Conservation (phyloP, 2,329 filamentous ascomycete genomes). For the Plenodomus biglobosus region DNA sequence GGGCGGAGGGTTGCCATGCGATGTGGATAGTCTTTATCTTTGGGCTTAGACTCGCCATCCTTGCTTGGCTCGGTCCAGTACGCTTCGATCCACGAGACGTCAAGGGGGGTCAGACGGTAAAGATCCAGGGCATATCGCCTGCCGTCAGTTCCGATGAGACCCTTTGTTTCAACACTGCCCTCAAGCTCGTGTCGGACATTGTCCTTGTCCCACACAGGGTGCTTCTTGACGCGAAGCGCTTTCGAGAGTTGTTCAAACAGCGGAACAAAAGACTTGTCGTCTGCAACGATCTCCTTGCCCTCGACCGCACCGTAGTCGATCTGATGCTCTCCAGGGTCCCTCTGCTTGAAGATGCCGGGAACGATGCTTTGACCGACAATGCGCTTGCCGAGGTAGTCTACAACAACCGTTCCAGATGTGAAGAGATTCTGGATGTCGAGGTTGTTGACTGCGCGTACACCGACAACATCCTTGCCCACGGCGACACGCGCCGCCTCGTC, state of each 20-base stretch:
- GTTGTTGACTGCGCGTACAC: conserved; percentile 94
- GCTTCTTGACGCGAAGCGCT: conserved; percentile 86
- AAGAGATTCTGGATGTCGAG: conserved; percentile 93
- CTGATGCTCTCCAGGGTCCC: conserved; percentile 95
- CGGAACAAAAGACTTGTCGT: conserved; percentile 80
- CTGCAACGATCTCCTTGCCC: conserved; percentile 91
- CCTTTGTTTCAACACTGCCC: conserved; percentile 96
- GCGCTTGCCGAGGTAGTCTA: conserved; percentile 95
- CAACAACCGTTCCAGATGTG: conserved; percentile 92
- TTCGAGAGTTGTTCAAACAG: conserved; percentile 90
- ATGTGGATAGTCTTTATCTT: conserved; percentile 73
- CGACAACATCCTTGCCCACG: conserved; percentile 93
- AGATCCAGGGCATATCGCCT: conserved; percentile 97
- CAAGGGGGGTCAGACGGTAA: conserved; percentile 90
- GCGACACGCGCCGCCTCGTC: conserved; percentile 95
- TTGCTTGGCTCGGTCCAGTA: conserved; percentile 52
- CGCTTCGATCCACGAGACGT: conserved; percentile 88
- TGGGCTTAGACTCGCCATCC: conserved; percentile 53
- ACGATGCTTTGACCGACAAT: conserved; percentile 98
- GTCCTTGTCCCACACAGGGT: conserved; percentile 98
- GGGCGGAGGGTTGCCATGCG: conserved; percentile 92
- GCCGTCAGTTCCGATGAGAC: conserved; percentile 92
- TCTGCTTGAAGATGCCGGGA: conserved; percentile 97
- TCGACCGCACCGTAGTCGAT: conserved; percentile 99
- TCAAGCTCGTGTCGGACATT: conserved; percentile 86